These are phyloP conservation scores for Nowakowskiella sp. DNA, from an alignment of 192 early-diverging fungal genomes.

Conservation along the genomic window DNA sequence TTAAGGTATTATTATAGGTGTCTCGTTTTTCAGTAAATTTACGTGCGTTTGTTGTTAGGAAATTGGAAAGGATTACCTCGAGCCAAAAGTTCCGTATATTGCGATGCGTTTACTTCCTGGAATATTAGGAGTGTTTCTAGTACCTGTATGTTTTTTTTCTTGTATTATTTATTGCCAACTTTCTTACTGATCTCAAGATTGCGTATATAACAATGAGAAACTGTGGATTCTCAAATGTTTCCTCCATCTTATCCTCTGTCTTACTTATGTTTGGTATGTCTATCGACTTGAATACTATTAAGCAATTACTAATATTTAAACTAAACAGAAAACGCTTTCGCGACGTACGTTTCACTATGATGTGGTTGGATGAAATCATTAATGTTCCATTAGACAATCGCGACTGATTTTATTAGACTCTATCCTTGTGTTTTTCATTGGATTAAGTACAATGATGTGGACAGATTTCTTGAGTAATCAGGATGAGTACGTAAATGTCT, in stretches of 20 bases:
- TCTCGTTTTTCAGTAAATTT: not conserved
- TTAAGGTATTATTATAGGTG: constrained; percentile 18
- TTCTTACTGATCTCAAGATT: constrained; percentile 14
- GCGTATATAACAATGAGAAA: constrained; percentile 44
- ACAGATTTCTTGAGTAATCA: constrained; percentile 36
- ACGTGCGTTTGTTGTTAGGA: constrained; percentile 27
- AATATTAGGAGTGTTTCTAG: constrained; percentile 66
- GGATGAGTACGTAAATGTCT: constrained; percentile 15
- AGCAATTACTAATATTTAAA: constrained; percentile 23
- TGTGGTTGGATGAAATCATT: not conserved
- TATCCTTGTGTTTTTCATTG: constrained; percentile 45
- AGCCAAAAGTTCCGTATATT: constrained; percentile 79
- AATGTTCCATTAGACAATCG: constrained; percentile 27
- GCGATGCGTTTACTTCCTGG: constrained; percentile 74
- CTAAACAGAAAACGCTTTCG: constrained; percentile 10
- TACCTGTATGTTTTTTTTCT: constrained; percentile 31
- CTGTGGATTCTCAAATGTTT: constrained; percentile 30
- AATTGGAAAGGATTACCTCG: constrained; percentile 84
- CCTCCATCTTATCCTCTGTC: constrained; percentile 30
- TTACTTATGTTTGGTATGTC: constrained; percentile 33
- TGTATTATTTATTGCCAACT: not conserved
- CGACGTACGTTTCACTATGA: constrained; percentile 13
- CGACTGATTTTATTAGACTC: constrained; percentile 48
- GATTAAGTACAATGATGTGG: constrained; percentile 35
- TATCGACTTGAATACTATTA: constrained; percentile 2